These are phyloP conservation scores for Trichosporon ovoides DNA, from an alignment of 1,284 basidiomycete genomes.

Conservation along the genomic window DNA sequence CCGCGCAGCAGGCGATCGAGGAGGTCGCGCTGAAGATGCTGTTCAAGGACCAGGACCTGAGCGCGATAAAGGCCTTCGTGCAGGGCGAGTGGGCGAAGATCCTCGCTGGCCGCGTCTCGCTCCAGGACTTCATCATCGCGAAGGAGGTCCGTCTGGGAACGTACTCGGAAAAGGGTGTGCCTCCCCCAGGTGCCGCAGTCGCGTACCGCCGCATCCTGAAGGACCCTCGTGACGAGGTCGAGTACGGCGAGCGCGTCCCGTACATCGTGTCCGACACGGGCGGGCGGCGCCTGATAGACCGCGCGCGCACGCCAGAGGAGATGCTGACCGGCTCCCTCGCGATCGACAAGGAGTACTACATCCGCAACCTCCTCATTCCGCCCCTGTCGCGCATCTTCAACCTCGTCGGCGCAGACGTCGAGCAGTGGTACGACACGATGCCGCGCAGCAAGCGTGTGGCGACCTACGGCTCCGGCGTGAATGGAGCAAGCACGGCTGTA, in stretches of 20 bases:
- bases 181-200: slow-evolving; percentile 84
- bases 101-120: slow-evolving; percentile 67
- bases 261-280: slow-evolving; percentile 76
- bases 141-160: slow-evolving; percentile 90
- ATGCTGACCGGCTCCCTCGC: slow-evolving; percentile 64
- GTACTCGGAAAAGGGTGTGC: slow-evolving; percentile 80
- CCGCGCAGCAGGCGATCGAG: slow-evolving; percentile 81
- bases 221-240: slow-evolving; percentile 77
- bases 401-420: slow-evolving; percentile 82
- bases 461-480: slow-evolving; percentile 12
- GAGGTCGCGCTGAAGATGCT: slow-evolving; percentile 84
- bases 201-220: slow-evolving; percentile 68
- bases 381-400: slow-evolving; percentile 87
- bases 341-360: slow-evolving; percentile 86
- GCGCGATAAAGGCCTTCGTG: slow-evolving; percentile 82
- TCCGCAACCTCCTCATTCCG: slow-evolving; percentile 77
- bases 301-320: slow-evolving; percentile 72
- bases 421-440: slow-evolving; percentile 84
- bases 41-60: slow-evolving; percentile 83
- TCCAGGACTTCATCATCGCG: slow-evolving; percentile 89
- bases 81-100: slow-evolving; percentile 79
- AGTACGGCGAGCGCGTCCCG: slow-evolving; percentile 88
- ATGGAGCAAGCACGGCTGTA: slow-evolving; percentile 33
- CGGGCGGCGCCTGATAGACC: slow-evolving; percentile 68
- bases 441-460: slow-evolving; percentile 50